Evolutionary conservation across 805 yeast genomes (phyloP).

Genomic region (Zygotorulaspora sp.): DNA sequence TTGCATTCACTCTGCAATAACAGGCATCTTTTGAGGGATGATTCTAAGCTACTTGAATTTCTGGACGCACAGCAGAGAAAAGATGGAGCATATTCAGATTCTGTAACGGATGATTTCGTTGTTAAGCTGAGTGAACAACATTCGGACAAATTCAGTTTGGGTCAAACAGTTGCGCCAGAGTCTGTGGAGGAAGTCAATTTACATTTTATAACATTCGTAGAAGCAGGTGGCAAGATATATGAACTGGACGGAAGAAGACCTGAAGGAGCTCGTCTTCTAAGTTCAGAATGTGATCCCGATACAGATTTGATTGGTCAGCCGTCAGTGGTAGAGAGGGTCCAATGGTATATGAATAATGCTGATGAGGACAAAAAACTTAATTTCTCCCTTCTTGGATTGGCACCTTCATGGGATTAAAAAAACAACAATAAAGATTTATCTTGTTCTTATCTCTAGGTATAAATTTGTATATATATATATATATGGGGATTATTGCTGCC

Average conservation of each 20-base stretch:
- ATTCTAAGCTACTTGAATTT: slow-evolving; percentile 22
- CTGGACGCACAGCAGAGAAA: slow-evolving; percentile 11
- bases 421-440: neutral
- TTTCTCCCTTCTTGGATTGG: slow-evolving; percentile 76
- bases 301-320: slow-evolving; percentile 52
- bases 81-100: slow-evolving; percentile 46
- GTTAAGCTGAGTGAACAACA: slow-evolving; percentile 22
- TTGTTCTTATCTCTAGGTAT: neutral
- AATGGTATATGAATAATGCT: slow-evolving; percentile 60
- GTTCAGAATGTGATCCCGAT: slow-evolving; percentile 26
- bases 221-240: slow-evolving; percentile 54
- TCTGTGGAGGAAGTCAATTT: slow-evolving; percentile 51
- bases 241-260: slow-evolving; percentile 85
- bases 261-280: slow-evolving; percentile 61
- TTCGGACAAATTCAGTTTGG: slow-evolving; percentile 36
- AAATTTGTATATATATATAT: neutral
- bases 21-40: slow-evolving; percentile 22
- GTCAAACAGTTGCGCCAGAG: slow-evolving; percentile 65
- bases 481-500: slow-evolving; percentile 45
- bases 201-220: slow-evolving; percentile 76
- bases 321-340: slow-evolving; percentile 50
- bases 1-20: slow-evolving; percentile 55
- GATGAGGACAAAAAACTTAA: slow-evolving; percentile 55
- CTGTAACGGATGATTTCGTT: slow-evolving; percentile 34
- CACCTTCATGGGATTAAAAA: slow-evolving; percentile 45